Conservation (phyloP, 805 yeast genomes). For the Candida sakaeoensis region DNA sequence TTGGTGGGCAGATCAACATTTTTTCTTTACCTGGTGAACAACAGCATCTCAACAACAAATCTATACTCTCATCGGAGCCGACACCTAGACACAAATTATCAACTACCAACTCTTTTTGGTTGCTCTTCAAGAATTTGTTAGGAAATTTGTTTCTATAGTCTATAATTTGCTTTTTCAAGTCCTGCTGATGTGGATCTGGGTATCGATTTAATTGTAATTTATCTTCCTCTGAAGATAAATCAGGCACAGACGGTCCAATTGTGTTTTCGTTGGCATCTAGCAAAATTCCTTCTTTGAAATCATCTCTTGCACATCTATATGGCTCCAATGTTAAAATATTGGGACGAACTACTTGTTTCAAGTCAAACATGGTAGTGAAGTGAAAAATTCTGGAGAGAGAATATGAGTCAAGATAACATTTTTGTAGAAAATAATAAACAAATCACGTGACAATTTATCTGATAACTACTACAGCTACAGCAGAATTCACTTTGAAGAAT, state of each 20-base stretch:
- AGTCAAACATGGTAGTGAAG: conserved; percentile 38
- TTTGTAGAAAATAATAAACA: neutral
- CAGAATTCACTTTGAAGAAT: too few relatives aligned
- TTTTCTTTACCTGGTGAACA: conserved; percentile 83
- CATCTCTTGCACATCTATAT: conserved; percentile 95
- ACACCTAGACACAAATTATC: conserved; percentile 89
- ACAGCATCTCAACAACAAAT: conserved; percentile 77
- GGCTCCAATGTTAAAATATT: conserved; percentile 82
- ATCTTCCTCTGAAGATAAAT: conserved; percentile 42
- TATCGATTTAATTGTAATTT: conserved; percentile 73
- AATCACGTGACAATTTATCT: conserved; percentile 1
- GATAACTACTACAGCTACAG: too few relatives aligned
- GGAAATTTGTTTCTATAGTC: conserved; percentile 63
- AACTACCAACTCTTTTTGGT: conserved; percentile 35
- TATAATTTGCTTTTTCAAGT: conserved; percentile 67
- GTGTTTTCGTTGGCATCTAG: conserved; percentile 97
- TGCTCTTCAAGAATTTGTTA: conserved; percentile 14
- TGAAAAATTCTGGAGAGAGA: conserved; percentile 1
- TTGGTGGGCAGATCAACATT: conserved; percentile 85
- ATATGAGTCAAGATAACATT: conserved; percentile 4
- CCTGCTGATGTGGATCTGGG: conserved; percentile 93
- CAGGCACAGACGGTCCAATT: conserved; percentile 73
- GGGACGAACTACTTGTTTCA: conserved; percentile 69
- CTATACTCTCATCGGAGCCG: conserved; percentile 96
- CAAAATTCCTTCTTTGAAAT: conserved; percentile 80